Percentiles rank a stretch among this genome's conserved stretches.
Evolutionary conservation across 1,284 basidiomycete species (phyloP).

Genomic region (Trametes polyzona): DNA sequence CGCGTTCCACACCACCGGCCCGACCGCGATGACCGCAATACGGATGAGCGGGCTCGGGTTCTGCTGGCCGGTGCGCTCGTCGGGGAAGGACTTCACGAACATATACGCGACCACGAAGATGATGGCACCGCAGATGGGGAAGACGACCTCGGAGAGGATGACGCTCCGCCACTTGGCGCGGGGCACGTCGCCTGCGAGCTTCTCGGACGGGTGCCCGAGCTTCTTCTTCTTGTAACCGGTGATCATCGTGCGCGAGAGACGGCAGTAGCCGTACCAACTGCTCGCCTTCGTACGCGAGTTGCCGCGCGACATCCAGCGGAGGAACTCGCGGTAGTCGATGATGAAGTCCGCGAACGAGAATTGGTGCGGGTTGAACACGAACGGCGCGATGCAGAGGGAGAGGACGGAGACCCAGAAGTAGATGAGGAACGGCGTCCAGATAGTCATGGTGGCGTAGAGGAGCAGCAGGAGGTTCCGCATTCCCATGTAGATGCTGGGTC

Average conservation of each 20-base stretch:
- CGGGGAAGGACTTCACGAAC: constrained; percentile 88
- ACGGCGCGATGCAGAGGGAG: constrained; percentile 92
- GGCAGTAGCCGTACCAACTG: constrained; percentile 98
- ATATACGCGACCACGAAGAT: constrained; percentile 89
- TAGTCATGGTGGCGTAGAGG: constrained; percentile 86
- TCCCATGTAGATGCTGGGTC: constrained; percentile 97
- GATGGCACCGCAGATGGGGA: constrained; percentile 77
- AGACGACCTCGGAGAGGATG: constrained; percentile 85
- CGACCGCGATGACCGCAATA: constrained; percentile 88
- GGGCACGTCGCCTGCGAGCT: constrained; percentile 89
- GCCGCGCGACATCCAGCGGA: constrained; percentile 97
- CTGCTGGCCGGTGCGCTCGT: constrained; percentile 61
- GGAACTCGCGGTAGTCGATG: constrained; percentile 96
- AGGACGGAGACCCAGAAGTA: constrained; percentile 97
- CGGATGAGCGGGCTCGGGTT: constrained; percentile 85
- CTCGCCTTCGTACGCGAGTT: constrained; percentile 95
- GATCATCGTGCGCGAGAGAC: constrained; percentile 92
- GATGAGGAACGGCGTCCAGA: constrained; percentile 93
- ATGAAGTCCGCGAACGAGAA: constrained; percentile 96
- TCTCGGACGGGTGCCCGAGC: constrained; percentile 94
- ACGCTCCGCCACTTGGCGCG: constrained; percentile 89
- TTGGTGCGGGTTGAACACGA: constrained; percentile 98
- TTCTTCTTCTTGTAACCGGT: constrained; percentile 99
- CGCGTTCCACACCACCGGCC: constrained; percentile 96
- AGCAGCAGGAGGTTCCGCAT: constrained; percentile 90